Base-by-base conservation (phyloP, 2,329 filamentous ascomycete species). In the Alternaria brassicae region DNA sequence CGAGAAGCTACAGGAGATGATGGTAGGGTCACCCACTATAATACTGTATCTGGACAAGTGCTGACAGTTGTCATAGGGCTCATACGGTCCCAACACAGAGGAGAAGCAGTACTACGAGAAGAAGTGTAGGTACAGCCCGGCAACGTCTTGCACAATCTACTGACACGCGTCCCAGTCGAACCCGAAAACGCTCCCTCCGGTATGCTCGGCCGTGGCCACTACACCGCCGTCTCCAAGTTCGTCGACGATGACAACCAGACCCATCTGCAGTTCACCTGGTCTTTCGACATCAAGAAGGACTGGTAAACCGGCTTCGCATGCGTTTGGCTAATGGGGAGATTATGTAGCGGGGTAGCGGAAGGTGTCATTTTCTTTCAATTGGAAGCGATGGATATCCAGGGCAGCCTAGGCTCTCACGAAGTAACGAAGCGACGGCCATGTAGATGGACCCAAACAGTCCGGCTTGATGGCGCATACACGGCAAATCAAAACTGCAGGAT, bases 1-100 rank as follows among this genome's bases (percentile, higher is more conserved):
- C 62, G 91, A 90, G 83, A 99, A 97, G 87, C 91, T 95, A 74
- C 91, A 96, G 72, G 94, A 98, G 83, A 99, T 99, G 95, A 91
- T 99, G 86, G 93, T 95, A 80, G 75, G 89, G 32, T 27, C 49
- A 30, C 13, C 21, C 36, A 3, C 12, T 23, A 27, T n/a, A 40
- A 6, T 53, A 15, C 28, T 4, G 6, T 21, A 13, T 52, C 15
- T n/a, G 40, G 28, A 21, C 23, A 55, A n/a, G 17, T 17, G 42
- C 65, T 70, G 48, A 70, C 53, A 12, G 30, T n/a, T 3, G 40
- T 42, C 17, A 64, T 68, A 95, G 91, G 93, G 94, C 70, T 96
- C 92, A 72, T 99, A 94, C 76, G 91, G 92, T 55, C 95, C 95
- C 67, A 97, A 90, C 83, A 98, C 94, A 17, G 90, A 92, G 64